Evolutionary conservation across 768 basidiomycete species (phyloP).

Genomic region (Amyloporia xantha): DNA sequence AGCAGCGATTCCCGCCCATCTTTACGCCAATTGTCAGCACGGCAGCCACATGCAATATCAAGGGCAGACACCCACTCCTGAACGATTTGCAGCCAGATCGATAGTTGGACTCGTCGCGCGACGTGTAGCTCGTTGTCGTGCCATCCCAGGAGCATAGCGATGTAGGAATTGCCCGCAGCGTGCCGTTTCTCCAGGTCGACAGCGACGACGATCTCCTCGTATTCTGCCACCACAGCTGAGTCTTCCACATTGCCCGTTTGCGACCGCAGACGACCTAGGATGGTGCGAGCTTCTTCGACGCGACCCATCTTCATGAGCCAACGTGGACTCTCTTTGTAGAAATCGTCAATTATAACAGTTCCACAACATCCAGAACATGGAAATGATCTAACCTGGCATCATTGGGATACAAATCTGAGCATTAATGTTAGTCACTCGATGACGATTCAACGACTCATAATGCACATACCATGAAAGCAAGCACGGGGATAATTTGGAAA

Average conservation of each 20-base stretch:
- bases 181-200: constrained; percentile 35
- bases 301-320: constrained; percentile 37
- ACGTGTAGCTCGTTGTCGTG: constrained; percentile 35
- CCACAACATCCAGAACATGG: no score
- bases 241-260: constrained; percentile 22
- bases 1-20: constrained; percentile 40
- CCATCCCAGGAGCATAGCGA: constrained; percentile 37
- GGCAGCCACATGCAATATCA: no score
- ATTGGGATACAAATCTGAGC: no score
- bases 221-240: constrained; percentile 25
- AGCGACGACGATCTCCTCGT: constrained; percentile 32
- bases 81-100: constrained; percentile 39
- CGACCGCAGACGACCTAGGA: constrained; percentile 29
- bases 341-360: no score
- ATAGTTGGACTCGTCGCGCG: constrained; percentile 35
- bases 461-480: constrained; percentile 31
- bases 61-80: constrained; percentile 34
- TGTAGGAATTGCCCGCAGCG: constrained; percentile 33
- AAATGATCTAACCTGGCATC: constrained; percentile 31
- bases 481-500: constrained; percentile 36
- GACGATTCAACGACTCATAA: no score
- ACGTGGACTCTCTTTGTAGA: constrained; percentile 18
- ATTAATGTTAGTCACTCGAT: no score
- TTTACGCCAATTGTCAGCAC: constrained; percentile 8
- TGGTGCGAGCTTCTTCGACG: constrained; percentile 29